Conservation (phyloP, 208 protist species). For the Blechomonas ayalai region DNA sequence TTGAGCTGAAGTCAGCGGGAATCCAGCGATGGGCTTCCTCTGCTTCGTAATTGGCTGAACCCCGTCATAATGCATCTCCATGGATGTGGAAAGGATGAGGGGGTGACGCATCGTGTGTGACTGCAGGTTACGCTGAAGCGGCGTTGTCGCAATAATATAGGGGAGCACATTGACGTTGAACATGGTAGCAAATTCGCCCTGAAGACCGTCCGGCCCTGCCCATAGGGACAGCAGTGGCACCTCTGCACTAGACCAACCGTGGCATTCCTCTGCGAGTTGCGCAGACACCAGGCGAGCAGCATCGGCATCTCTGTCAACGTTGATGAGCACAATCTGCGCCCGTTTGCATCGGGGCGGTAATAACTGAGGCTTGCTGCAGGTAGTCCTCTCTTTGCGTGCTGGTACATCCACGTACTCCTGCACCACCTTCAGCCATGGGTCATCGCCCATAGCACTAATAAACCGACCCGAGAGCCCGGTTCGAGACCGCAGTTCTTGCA, state of each 20-base stretch:
- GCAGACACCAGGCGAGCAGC: constrained; percentile 24
- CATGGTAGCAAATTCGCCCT: constrained; percentile 50
- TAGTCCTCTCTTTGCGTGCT: constrained; percentile 5
- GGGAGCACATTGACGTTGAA: constrained; percentile 52
- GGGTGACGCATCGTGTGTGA: constrained; percentile 3
- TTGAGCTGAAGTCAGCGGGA: too few relatives aligned
- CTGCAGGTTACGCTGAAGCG: constrained; percentile 11
- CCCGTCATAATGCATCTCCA: neutral
- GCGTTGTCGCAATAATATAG: constrained; percentile 44
- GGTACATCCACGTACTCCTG: constrained; percentile 31
- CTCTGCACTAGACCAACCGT: constrained; percentile 54
- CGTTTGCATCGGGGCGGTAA: constrained; percentile 35
- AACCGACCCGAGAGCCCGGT: constrained; percentile 18
- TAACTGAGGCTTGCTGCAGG: constrained; percentile 8
- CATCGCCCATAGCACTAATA: constrained; percentile 21
- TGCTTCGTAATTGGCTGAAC: constrained; percentile 1
- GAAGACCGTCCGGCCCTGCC: constrained; percentile 58
- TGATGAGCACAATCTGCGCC: constrained; percentile 80
- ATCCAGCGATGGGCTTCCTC: too few relatives aligned
- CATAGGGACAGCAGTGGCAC: constrained; percentile 70
- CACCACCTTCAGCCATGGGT: constrained; percentile 67
- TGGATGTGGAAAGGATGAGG: constrained; percentile 5
- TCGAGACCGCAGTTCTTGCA: constrained; percentile 12
- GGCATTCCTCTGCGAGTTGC: constrained; percentile 15
- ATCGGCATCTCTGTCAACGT: constrained; percentile 50